Evolutionary conservation across 768 basidiomycete species (phyloP), one percentile per base, ranked within the genome.

Genomic region (Chalciporus sphaerocephalus): DNA sequence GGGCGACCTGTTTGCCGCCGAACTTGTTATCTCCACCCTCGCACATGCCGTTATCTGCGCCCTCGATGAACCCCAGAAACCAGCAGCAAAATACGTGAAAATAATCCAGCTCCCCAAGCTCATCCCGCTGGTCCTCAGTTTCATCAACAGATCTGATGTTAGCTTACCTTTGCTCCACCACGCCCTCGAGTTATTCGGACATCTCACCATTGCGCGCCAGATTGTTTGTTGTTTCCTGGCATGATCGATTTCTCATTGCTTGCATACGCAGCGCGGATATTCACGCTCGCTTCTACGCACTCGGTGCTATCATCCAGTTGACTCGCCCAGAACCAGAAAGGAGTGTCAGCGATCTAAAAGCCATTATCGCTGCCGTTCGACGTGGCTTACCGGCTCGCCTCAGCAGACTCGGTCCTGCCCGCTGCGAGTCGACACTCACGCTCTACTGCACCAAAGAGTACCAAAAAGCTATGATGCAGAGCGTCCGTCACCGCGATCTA

Each of bases 231-330:
- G 1, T 70, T 71, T 25, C 72, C 74, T 0, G 58, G 71, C 5
- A 66, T 75, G 48, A 57, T 73, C 12, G 66, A 69, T 6, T 71
- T 79, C 69, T 84, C 17, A 72, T 80, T 12, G 75, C 80, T 0
- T 78, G 73, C 22, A 57, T 83, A 16, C 71, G 80, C n/a, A 75
- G 73, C 58, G 63, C 66, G 16, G 78, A 82, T 53, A 73, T 81
- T 67, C 66, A 70, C 30, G 68, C 63, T n/a, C 75, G 80, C 4
- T 74, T 70, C 54, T 59, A 59, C 0, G 79, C 75, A n/a, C 67
- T 83, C 2, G 73, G 73, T 3, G 78, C 70, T 3, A 60, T 85
- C 9, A 60, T 80, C 37, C 72, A 76, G 16, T 62, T 83, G 5
- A 71, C 77, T 52, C 50, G 69, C 15, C 60, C 69, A 1, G 72